Conservation (phyloP, 2,329 filamentous ascomycete genomes). For the Ustilaginoidea virens region DNA sequence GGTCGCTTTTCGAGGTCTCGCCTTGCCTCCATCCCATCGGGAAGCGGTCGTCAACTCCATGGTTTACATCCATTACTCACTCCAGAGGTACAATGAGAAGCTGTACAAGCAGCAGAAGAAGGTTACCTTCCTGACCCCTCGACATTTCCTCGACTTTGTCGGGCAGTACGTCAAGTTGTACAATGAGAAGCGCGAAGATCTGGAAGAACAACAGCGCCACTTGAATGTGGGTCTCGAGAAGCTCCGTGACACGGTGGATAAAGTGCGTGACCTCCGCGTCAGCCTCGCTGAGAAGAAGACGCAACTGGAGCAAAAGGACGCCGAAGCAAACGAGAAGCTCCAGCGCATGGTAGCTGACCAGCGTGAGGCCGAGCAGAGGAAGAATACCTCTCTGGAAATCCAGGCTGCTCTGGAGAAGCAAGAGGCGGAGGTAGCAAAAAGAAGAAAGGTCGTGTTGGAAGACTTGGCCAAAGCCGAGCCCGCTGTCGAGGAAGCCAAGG, state of each 20-base stretch:
- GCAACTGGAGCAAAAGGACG: constrained; percentile 84
- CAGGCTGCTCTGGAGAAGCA: constrained; percentile 78
- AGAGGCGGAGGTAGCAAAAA: constrained; percentile 70
- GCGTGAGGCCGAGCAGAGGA: constrained; percentile 81
- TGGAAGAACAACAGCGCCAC: constrained; percentile 97
- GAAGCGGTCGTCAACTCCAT: constrained; percentile 93
- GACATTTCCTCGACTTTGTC: constrained; percentile 96
- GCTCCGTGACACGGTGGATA: constrained; percentile 88
- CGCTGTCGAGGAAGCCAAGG: constrained; percentile 81
- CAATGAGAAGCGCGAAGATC: constrained; percentile 93
- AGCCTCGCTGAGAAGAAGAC: constrained; percentile 90
- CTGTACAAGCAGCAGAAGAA: constrained; percentile 85
- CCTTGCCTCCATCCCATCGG: constrained; percentile 73
- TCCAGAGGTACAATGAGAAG: constrained; percentile 78
- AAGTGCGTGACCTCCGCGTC: constrained; percentile 80
- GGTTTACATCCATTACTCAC: constrained; percentile 96
- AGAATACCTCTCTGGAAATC: constrained; percentile 75
- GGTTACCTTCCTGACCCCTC: constrained; percentile 82
- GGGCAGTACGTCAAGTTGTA: constrained; percentile 95
- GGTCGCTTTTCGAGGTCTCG: constrained; percentile 76
- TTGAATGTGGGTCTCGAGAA: constrained; percentile 97
- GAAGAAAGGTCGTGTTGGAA: constrained; percentile 69
- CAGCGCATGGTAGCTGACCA: constrained; percentile 96
- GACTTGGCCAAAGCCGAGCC: constrained; percentile 88
- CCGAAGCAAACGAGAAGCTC: constrained; percentile 91